Evolutionary conservation across 768 basidiomycete genomes (phyloP).

Genomic region (Termitomyces sp.): DNA sequence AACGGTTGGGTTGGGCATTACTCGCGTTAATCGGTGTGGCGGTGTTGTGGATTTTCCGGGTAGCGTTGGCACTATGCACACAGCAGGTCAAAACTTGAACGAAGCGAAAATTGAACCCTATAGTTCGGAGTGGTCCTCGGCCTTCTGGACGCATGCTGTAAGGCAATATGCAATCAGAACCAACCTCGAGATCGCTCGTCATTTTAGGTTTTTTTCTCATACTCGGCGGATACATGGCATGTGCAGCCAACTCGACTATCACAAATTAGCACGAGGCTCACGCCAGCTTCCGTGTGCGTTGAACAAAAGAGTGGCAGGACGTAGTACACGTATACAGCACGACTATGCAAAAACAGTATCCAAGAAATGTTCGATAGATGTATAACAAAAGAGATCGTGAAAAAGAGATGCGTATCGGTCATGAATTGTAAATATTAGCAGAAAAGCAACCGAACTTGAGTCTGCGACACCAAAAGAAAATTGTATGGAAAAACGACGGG

Average conservation of each 20-base stretch:
- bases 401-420: slow-evolving; percentile 30
- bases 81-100: slow-evolving; percentile 12
- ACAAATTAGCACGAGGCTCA: slow-evolving; percentile 19
- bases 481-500: slow-evolving; percentile 17
- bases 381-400: slow-evolving; percentile 23
- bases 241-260: slow-evolving; percentile 10
- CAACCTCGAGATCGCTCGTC: slow-evolving; percentile 10
- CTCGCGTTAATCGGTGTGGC: slow-evolving; percentile 38
- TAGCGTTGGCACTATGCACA: slow-evolving; percentile 23
- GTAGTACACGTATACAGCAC: slow-evolving; percentile 31
- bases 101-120: slow-evolving; percentile 14
- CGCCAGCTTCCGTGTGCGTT: slow-evolving; percentile 12
- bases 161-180: slow-evolving; percentile 13
- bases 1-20: slow-evolving; percentile 45
- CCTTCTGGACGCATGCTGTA: slow-evolving; percentile 16
- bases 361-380: slow-evolving; percentile 13
- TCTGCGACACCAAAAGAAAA: slow-evolving; percentile 12
- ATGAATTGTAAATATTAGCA: slow-evolving; percentile 25
- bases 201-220: slow-evolving; percentile 11
- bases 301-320: slow-evolving; percentile 16
- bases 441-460: slow-evolving; percentile 1
- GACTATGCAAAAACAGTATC: slow-evolving; percentile 25
- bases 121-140: slow-evolving; percentile 12
- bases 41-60: slow-evolving; percentile 38
- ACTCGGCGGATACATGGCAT: slow-evolving; percentile 12